A percentile compares a stretch with the other conserved stretches of the same genome.
Evolutionary conservation across 306 rosid species (phyloP).

Genomic region (Pyrus betulifolia): DNA sequence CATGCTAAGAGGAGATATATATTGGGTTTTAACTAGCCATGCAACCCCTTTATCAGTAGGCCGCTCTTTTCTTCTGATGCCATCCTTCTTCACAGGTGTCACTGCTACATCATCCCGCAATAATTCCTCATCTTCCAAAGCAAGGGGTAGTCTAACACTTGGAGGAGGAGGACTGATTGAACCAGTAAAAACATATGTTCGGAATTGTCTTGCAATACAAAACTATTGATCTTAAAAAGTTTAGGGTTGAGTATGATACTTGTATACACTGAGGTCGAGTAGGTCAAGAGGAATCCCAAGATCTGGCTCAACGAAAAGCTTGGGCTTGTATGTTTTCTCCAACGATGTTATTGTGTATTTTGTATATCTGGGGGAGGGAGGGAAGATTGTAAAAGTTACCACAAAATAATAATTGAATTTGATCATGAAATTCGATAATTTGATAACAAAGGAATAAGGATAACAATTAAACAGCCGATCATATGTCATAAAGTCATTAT

Average conservation of each 20-base stretch:
- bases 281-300: constrained; percentile 98
- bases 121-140: constrained; percentile 85
- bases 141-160: constrained; percentile 59
- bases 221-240: constrained; percentile 12
- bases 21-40: constrained; percentile 98
- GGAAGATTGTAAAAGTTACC: constrained; percentile 21
- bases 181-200: constrained; percentile 19
- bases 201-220: constrained; percentile 16
- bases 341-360: constrained; percentile 80
- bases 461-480: not conserved
- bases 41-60: constrained; percentile 99
- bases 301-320: constrained; percentile 96
- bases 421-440: not conserved
- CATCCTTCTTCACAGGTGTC: constrained; percentile 79
- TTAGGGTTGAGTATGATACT: constrained; percentile 42
- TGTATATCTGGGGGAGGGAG: constrained; percentile 58
- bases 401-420: constrained; percentile 2
- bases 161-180: constrained; percentile 85
- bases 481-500: not conserved
- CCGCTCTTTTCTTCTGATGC: constrained; percentile 82
- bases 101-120: constrained; percentile 74
- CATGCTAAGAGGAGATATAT: constrained; percentile 91
- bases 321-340: constrained; percentile 92
- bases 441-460: not conserved
- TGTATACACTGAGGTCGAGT: constrained; percentile 96